Evolutionary conservation across 805 yeast genomes (phyloP), one percentile per base, ranked within the genome.

Genomic region (Candida arabinofermentans): DNA sequence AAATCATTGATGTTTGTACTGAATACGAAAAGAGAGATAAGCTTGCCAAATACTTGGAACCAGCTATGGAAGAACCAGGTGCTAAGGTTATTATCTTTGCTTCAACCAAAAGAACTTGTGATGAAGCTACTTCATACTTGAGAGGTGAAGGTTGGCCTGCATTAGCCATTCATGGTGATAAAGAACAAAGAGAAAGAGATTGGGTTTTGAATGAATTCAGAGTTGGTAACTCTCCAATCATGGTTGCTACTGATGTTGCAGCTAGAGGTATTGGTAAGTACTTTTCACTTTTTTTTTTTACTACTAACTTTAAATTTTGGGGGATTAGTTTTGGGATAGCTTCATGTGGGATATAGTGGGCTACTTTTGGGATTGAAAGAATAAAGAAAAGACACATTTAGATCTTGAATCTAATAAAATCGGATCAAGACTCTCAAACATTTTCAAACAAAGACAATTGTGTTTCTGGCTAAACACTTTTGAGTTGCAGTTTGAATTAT

Each of bases 231-330:
- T 81, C 95, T 42, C 96, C 96, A 52, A 83, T 93, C 61, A 89
- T 93, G 97, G 96, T 90, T 64, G 99, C 99, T 49, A 93, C 99
- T 51, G 99, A 93, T 69, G 99, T 39, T 27, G 41, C 41, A 50
- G 96, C 99, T 54, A 86, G 99, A 79, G 99, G 99, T 81, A 89
- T 93, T 74, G 97, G 96, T 88, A 87, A 70, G 96, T 86, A 66
- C 63, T 46, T 50, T 49, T 35, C 14, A 9, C 39, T 30, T 43
- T 42, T 34, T 40, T 37, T 39, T 29, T 30, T 27, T 16, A 31
- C 21, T 44, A 41, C 49, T 47, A 44, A 48, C 48, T 37, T 33
- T 27, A 27, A 41, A 32, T 18, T 42, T 37, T 35, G 16, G 33
- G 24, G 17, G 23, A 19, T 31, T 23, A 35, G 14, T 22, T 22